Conservation (phyloP, 805 yeast species). For the Citeromyces matritensis region DNA sequence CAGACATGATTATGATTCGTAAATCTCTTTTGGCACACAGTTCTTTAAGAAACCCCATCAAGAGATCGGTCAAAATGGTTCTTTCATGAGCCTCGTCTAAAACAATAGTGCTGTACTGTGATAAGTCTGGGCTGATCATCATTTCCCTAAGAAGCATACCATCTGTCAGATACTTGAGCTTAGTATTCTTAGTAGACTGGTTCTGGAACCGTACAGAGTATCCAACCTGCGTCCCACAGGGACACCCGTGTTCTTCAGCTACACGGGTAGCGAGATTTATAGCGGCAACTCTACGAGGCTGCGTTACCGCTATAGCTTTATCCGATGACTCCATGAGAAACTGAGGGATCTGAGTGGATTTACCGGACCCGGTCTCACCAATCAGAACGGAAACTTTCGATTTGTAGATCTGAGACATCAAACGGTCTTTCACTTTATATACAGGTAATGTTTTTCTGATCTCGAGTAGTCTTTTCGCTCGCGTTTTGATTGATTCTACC, state of each 20-base stretch:
- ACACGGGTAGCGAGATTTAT: conserved; percentile 88
- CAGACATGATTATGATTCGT: conserved; percentile 82
- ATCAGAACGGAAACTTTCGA: conserved; percentile 68
- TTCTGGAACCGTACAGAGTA: conserved; percentile 89
- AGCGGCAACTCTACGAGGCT: conserved; percentile 97
- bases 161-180: conserved; percentile 79
- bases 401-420: conserved; percentile 34
- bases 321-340: conserved; percentile 43
- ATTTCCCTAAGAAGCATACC: conserved; percentile 94
- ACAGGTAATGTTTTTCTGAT: conserved; percentile 58
- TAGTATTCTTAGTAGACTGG: conserved; percentile 38
- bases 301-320: conserved; percentile 76
- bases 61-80: conserved; percentile 78
- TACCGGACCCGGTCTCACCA: conserved; percentile 98
- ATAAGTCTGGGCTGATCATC: conserved; percentile 54
- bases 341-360: conserved; percentile 94
- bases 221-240: conserved; percentile 73
- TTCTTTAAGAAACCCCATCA: conserved; percentile 77
- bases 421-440: conserved; percentile 49
- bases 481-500: conserved; percentile 16
- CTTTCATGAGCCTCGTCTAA: conserved; percentile 98
- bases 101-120: conserved; percentile 58
- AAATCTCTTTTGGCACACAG: conserved; percentile 36
- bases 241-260: conserved; percentile 71
- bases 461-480: conserved; percentile 26